Base-by-base conservation (phyloP, 257 asterid genomes). In the Capsicum chinense region DNA sequence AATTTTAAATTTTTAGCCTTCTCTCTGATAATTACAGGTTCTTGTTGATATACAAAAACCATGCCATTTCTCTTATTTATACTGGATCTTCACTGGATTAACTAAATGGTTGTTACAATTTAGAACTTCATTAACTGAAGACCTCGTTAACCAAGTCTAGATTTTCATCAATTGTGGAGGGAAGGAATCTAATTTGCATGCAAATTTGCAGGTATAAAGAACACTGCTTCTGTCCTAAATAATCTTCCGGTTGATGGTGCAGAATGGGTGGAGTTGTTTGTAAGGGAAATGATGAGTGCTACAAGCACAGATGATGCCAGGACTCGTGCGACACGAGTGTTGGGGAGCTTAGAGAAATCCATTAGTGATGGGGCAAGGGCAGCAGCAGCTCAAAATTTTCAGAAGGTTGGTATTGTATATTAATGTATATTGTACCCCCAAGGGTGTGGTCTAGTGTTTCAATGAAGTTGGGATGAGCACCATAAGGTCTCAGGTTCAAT, bases 211-310 rank as follows among this genome's bases (percentile, higher is more conserved):
- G 97, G 84, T 71, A 64, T 84, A 35, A 35, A 76, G 39, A 78
- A 85, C 16, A 6, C 85, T 82, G 87, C 90, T 88, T 83, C 83
- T n/a, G 69, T 64, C 76, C 91, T 88, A 68, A 81, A 80, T 48
- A 85, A 89, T 81, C 81, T 87, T 83, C 95, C 95, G n/a, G 87
- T 13, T 66, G 91, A 90, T 85, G 99, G 99, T 83, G 91, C 91
- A 0, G 93, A 90, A 71, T 94, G 98, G 98, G 97, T 94, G 74
- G 95, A 95, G 84, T 85, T 93, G 67, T 64, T 95, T 80, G 95
- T 95, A 81, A 87, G 71, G 69, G 97, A 95, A 91, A 91, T 95
- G 97, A 85, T 80, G 84, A 86, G 73, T 81, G 94, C 99, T 85
- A 87, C 90, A 47, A 95, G 91, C 89, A 82, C 94, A 17, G 95